These are phyloP conservation scores for Lasiosphaeriaceae sp. DNA, from an alignment of 495 filamentous ascomycete species.

Conservation along the genomic window DNA sequence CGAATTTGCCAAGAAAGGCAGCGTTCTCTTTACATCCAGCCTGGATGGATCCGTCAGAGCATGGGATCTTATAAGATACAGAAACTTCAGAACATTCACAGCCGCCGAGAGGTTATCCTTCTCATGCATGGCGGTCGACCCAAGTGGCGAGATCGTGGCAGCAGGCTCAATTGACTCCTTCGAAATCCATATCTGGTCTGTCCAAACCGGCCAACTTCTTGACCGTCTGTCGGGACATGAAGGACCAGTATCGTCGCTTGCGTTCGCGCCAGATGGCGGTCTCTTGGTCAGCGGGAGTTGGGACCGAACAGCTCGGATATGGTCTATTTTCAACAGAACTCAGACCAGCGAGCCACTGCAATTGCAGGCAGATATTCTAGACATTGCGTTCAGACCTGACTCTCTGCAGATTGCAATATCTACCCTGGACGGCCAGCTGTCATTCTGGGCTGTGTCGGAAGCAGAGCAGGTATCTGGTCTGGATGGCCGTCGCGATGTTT, in stretches of 20 bases:
- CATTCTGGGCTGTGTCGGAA: constrained; percentile 90
- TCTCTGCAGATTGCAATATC: constrained; percentile 87
- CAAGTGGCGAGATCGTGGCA: constrained; percentile 90
- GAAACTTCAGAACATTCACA: constrained; percentile 96
- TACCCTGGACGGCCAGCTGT: constrained; percentile 87
- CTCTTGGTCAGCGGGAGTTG: constrained; percentile 85
- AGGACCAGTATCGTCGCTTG: constrained; percentile 80
- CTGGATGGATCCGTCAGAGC: constrained; percentile 90
- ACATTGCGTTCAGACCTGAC: constrained; percentile 83
- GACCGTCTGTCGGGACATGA: constrained; percentile 91
- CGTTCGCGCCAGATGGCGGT: constrained; percentile 82
- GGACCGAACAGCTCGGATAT: constrained; percentile 91
- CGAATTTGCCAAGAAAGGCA: constrained; percentile 90
- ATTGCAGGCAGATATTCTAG: constrained; percentile 83
- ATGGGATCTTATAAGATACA: constrained; percentile 94
- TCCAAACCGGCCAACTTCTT: constrained; percentile 93
- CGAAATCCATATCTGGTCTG: constrained; percentile 96
- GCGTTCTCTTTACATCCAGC: constrained; percentile 89
- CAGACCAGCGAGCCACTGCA: constrained; percentile 94
- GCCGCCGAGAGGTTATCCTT: constrained; percentile 88
- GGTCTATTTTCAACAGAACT: constrained; percentile 88
- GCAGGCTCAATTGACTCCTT: constrained; percentile 94
- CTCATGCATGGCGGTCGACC: constrained; percentile 91
- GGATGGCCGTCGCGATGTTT: constrained; percentile 87
- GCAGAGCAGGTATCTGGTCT: constrained; percentile 76